phyloP scores from a whole-genome alignment of 257 asterid species.

The Verbascum thapsus region DNA sequence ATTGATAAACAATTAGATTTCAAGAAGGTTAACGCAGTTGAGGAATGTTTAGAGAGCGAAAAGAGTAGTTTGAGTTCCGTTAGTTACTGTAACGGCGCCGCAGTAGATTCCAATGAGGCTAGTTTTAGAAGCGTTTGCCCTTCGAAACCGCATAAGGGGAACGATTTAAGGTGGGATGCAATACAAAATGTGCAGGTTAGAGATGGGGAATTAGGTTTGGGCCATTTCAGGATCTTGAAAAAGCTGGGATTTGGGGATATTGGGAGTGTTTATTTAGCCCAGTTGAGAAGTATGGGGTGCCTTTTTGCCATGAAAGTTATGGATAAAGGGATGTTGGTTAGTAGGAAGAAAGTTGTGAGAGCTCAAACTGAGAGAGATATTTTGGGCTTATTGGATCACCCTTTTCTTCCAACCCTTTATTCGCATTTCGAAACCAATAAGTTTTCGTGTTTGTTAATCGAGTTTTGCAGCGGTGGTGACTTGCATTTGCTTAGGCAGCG shows the following conservation, averaged over 20 bases:
- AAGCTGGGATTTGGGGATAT: constrained; percentile 92
- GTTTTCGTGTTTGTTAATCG: constrained; percentile 87
- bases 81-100: constrained; percentile 30
- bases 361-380: constrained; percentile 92
- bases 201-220: constrained; percentile 72
- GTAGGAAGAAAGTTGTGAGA: constrained; percentile 74
- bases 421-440: constrained; percentile 84
- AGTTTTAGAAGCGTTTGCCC: constrained; percentile 56
- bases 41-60: constrained; percentile 30
- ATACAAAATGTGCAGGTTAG: constrained; percentile 49
- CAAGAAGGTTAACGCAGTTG: too few species aligned
- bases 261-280: constrained; percentile 89
- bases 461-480: constrained; percentile 96
- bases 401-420: constrained; percentile 84
- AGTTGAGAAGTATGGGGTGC: constrained; percentile 66
- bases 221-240: constrained; percentile 77
- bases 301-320: constrained; percentile 86
- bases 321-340: constrained; percentile 83
- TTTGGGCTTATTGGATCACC: constrained; percentile 78
- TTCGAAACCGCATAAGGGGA: constrained; percentile 85
- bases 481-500: constrained; percentile 90
- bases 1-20: constrained; percentile 43
- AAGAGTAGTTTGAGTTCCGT: constrained; percentile 46
- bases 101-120: constrained; percentile 47
- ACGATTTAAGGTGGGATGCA: constrained; percentile 81